Base-by-base conservation (phyloP, 768 basidiomycete genomes). In the Leccinum barrowsii region DNA sequence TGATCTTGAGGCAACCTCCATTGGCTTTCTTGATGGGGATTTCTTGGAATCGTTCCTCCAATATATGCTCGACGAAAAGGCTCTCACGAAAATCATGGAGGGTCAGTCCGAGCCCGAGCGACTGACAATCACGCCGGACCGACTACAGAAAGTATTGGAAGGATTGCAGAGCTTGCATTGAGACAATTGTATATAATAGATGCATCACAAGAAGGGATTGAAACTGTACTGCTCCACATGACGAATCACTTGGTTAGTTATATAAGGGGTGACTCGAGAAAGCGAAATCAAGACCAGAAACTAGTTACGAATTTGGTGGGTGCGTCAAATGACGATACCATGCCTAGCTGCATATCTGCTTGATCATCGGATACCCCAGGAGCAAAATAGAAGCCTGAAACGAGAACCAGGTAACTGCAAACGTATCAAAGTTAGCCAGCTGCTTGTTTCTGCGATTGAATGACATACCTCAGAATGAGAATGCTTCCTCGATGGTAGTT, bases 401-500 rank as follows among this genome's bases (percentile, higher is more conserved):
- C 74, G 34, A 99, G 85, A 49, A 98, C 95, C 50, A 98, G 78
- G 71, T 99, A 99, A 64, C 94, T 97, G 68, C 11, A 52, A 53
- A 42, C 48, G 46, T 5, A 15, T 32, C 28, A 46, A 32, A n/a
- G 21, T 59, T 44, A 59, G 56, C 15, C 32, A 15, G 22, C 28
- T 32, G 57, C 6, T 30, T 22, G 10, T 50, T 34, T 50, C 7
- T 12, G 26, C 13, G 12, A n/a, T 19, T 6, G 19, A 21, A 26
- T 3, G 5, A 50, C 63, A 95, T 64, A 95, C 92, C 94, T 94
- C 52, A 98, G 78, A 55, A 98, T 89, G 49, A 99, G 85, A 59
- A 97, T 97, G 65, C 91, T 94, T 50, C 97, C 97, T 64, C 97
- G 86, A 70, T 98, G 94, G 72, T 99, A 99, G 75, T 98, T 98